These are phyloP conservation scores for Musa itinerans DNA, from an alignment of 176 grass and related monocot species.

Conservation along the genomic window DNA sequence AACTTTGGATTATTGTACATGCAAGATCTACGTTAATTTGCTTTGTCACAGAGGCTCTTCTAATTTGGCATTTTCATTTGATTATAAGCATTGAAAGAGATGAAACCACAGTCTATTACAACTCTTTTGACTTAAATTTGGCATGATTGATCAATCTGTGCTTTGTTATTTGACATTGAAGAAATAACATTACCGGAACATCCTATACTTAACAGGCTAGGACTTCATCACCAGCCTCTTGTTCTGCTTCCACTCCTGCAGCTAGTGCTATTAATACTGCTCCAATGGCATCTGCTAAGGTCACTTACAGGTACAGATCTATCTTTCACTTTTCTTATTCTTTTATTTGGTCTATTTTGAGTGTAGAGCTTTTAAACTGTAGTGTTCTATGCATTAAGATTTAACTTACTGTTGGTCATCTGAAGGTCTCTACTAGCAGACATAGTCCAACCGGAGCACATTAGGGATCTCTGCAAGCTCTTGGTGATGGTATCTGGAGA, in stretches of 20 bases:
- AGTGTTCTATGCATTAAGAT: slow-evolving; percentile 1
- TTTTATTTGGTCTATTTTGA: not conserved
- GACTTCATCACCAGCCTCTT: slow-evolving; percentile 22
- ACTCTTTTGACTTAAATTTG: not conserved
- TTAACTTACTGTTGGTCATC: slow-evolving; percentile 7
- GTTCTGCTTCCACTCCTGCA: slow-evolving; percentile 36
- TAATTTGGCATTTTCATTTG: not conserved
- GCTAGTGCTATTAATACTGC: slow-evolving; percentile 38
- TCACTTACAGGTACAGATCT: slow-evolving; percentile 72
- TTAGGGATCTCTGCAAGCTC: slow-evolving; percentile 79
- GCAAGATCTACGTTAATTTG: not conserved
- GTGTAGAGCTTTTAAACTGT: not conserved
- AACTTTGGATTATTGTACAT: no score
- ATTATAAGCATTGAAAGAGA: not conserved
- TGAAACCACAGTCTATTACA: not conserved
- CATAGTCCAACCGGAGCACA: slow-evolving; percentile 62
- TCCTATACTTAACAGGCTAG: slow-evolving; percentile 29
- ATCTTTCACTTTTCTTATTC: not conserved
- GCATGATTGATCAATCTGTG: not conserved
- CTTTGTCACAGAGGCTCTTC: not conserved
- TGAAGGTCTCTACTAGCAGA: slow-evolving; percentile 94
- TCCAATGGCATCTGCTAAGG: slow-evolving; percentile 53
- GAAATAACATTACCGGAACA: not conserved
- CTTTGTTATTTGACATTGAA: no score
- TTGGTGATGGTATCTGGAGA: slow-evolving; percentile 67